Percentiles rank a stretch among this genome's conserved stretches.
phyloP scores from a whole-genome alignment of 1,284 basidiomycete genomes.

The Ganoderma lucidum region DNA sequence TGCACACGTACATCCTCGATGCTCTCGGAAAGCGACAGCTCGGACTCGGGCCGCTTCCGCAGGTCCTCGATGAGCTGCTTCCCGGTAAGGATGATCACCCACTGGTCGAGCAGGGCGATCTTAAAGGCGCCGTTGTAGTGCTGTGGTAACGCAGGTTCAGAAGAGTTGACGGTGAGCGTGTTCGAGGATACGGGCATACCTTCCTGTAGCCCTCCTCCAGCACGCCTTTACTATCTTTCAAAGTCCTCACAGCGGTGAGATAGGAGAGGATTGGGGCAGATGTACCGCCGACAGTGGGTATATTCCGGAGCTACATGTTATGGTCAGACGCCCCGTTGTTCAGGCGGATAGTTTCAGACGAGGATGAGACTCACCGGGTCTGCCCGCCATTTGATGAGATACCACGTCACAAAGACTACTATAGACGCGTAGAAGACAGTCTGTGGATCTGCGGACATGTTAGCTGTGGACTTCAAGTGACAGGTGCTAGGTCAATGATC shows the following conservation, averaged over 20 bases:
- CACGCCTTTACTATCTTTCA: constrained; percentile 30
- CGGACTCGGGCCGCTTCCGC: constrained; percentile 45
- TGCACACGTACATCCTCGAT: constrained; percentile 43
- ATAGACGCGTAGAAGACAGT: background rate
- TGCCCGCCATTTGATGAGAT: background rate
- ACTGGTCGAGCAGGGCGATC: constrained; percentile 45
- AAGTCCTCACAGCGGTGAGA: constrained; percentile 30
- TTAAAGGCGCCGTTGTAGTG: constrained; percentile 49
- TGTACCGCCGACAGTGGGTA: constrained; percentile 10
- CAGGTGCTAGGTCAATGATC: background rate
- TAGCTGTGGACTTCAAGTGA: background rate
- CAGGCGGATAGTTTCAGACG: background rate
- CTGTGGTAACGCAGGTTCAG: constrained; percentile 32
- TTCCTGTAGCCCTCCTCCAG: constrained; percentile 42
- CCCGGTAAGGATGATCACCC: constrained; percentile 49
- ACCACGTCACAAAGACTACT: background rate
- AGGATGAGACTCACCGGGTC: background rate
- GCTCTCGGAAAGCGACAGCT: constrained; percentile 46
- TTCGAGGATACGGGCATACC: constrained; percentile 23
- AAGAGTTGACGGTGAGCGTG: background rate
- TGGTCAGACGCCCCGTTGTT: background rate
- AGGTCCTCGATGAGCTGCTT: constrained; percentile 50
- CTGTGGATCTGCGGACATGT: background rate
- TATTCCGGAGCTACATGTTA: background rate
- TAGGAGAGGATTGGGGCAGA: constrained; percentile 29